Evolutionary conservation across 139 green algal species (phyloP).

Genomic region (Chlorella sp.): DNA sequence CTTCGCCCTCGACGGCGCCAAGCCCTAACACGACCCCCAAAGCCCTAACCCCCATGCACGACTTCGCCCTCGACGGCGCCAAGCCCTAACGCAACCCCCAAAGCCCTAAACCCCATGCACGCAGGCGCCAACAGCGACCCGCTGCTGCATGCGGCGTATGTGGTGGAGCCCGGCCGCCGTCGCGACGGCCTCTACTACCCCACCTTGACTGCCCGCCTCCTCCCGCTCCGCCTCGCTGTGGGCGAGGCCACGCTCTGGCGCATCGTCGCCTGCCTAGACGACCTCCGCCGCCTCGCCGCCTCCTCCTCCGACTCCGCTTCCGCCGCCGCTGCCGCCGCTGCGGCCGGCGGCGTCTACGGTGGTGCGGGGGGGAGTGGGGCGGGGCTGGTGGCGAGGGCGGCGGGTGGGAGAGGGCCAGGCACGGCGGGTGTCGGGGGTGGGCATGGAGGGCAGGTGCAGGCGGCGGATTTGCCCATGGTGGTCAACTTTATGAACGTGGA

Average conservation of each 20-base stretch:
- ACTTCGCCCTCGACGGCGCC: too few relatives aligned
- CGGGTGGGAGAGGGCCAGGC: background rate
- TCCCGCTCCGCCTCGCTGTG: constrained; percentile 44
- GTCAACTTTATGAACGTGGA: constrained; percentile 57
- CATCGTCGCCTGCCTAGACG: background rate
- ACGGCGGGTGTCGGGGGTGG: background rate
- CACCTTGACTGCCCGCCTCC: constrained; percentile 38
- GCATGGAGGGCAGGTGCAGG: background rate
- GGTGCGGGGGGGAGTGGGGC: too few relatives aligned
- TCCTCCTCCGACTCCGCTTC: background rate
- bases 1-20: too few relatives aligned
- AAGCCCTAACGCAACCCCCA: too few relatives aligned
- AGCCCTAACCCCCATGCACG: too few relatives aligned
- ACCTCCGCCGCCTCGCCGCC: background rate
- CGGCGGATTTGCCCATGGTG: constrained; percentile 43
- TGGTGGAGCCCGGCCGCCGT: constrained; percentile 26
- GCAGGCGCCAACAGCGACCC: background rate
- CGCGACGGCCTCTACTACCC: constrained; percentile 53
- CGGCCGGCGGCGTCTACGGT: too few relatives aligned
- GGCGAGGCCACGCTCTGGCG: constrained; percentile 62
- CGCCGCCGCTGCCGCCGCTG: constrained; percentile 5
- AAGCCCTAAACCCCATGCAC: too few relatives aligned
- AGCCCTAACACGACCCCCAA: too few relatives aligned
- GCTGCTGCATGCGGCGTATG: background rate
- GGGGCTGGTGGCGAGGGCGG: background rate